phyloP scores from a whole-genome alignment of 129 eudicot species.

The Gnaphalium uliginosum region DNA sequence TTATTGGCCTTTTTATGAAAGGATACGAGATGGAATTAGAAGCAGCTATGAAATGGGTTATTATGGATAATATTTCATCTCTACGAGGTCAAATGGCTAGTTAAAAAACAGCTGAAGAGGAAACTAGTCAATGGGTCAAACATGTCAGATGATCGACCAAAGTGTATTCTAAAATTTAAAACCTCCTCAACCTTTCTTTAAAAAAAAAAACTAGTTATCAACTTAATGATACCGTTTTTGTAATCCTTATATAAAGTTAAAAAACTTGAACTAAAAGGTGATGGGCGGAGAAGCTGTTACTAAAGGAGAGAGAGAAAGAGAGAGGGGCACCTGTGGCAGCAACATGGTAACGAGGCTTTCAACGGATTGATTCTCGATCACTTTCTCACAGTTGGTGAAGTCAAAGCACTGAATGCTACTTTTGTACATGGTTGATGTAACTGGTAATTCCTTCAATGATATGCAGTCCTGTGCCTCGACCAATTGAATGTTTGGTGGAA shows the following conservation, averaged over 20 bases:
- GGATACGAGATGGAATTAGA: too few relatives aligned
- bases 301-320: not conserved
- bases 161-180: too few relatives aligned
- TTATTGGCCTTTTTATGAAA: too few relatives aligned
- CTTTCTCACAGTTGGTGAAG: slow-evolving; percentile 29
- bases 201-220: too few relatives aligned
- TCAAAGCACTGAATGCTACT: slow-evolving; percentile 35
- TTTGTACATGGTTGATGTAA: slow-evolving; percentile 16
- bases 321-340: slow-evolving; percentile 33
- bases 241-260: not conserved
- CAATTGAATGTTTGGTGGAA: slow-evolving; percentile 38
- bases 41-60: too few relatives aligned
- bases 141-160: too few relatives aligned
- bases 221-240: too few relatives aligned
- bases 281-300: not conserved
- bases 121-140: too few relatives aligned
- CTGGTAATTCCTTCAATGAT: slow-evolving; percentile 29
- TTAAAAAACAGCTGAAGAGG: too few relatives aligned
- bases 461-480: slow-evolving; percentile 43
- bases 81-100: too few relatives aligned
- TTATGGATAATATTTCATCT: too few relatives aligned
- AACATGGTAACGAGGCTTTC: slow-evolving; percentile 36
- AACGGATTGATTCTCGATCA: slow-evolving; percentile 32
- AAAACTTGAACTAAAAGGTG: not conserved
- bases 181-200: too few relatives aligned